A percentile compares a stretch with the other conserved stretches of the same genome.
These are phyloP conservation scores for Coprinopsis sp. DNA, from an alignment of 768 basidiomycete species.

Conservation along the genomic window DNA sequence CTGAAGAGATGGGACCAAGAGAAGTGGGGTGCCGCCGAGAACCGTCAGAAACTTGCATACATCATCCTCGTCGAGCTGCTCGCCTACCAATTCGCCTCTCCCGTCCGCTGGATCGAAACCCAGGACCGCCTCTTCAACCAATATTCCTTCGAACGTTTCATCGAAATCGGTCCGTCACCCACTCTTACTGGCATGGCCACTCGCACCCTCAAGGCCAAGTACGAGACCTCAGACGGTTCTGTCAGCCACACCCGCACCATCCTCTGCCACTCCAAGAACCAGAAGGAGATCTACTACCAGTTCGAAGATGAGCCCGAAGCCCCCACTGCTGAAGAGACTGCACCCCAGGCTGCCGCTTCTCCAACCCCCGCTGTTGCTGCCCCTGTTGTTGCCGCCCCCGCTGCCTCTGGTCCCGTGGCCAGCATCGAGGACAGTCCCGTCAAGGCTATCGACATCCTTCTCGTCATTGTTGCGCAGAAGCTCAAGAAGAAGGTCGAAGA, in stretches of 20 bases:
- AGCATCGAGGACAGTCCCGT: slow-evolving; percentile 87
- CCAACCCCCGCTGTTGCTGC: slow-evolving; percentile 35
- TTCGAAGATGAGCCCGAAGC: slow-evolving; percentile 81
- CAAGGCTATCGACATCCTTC: slow-evolving; percentile 85
- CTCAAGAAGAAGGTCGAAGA: slow-evolving; percentile 93
- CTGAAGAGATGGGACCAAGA: slow-evolving; percentile 92
- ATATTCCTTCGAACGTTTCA: slow-evolving; percentile 86
- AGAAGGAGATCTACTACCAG: slow-evolving; percentile 96
- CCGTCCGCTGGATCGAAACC: slow-evolving; percentile 99
- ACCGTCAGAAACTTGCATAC: slow-evolving; percentile 92
- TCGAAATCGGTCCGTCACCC: slow-evolving; percentile 95
- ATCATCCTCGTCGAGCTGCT: slow-evolving; percentile 94
- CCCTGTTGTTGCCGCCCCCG: slow-evolving; percentile 37
- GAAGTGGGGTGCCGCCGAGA: slow-evolving; percentile 72
- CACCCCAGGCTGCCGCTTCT: slow-evolving; percentile 28
- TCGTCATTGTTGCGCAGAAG: slow-evolving; percentile 92
- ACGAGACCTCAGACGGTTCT: slow-evolving; percentile 86
- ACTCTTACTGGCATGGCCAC: slow-evolving; percentile 94
- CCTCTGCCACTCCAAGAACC: slow-evolving; percentile 91
- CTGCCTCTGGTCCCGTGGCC: slow-evolving; percentile 59
- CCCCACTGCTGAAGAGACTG: slow-evolving; percentile 33
- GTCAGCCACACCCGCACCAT: slow-evolving; percentile 73
- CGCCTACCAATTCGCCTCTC: slow-evolving; percentile 97
- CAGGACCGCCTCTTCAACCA: slow-evolving; percentile 89
- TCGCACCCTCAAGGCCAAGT: slow-evolving; percentile 89